Evolutionary conservation across 306 rosid genomes (phyloP).

Genomic region (Arachis stenosperma): DNA sequence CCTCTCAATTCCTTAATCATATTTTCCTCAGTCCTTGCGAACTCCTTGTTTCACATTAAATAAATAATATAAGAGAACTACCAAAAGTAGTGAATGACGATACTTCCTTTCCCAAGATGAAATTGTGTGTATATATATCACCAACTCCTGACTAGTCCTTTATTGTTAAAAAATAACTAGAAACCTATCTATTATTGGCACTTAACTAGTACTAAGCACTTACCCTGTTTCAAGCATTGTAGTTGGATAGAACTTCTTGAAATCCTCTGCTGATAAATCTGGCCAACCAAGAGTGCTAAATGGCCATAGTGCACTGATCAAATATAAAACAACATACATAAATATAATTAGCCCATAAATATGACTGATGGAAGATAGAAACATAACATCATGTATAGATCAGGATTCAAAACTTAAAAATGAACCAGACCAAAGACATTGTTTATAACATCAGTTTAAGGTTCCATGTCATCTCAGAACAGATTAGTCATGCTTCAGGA

Average conservation of each 20-base stretch:
- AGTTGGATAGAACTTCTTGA: constrained; percentile 85
- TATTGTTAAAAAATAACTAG: background rate
- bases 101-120: background rate
- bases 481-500: background rate
- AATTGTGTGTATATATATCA: background rate
- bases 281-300: constrained; percentile 99
- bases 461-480: constrained; percentile 1
- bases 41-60: background rate
- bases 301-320: constrained; percentile 92
- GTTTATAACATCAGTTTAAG: constrained; percentile 17
- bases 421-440: background rate
- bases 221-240: constrained; percentile 99
- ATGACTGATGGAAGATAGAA: constrained; percentile 6
- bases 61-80: background rate
- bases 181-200: background rate
- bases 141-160: background rate
- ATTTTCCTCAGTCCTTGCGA: background rate
- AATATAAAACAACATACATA: constrained; percentile 1
- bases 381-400: constrained; percentile 3
- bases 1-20: background rate
- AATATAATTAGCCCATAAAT: constrained; percentile 22
- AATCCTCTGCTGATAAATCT: constrained; percentile 74
- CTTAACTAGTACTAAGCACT: constrained; percentile 30
- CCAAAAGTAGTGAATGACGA: background rate
- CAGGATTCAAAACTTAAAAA: constrained; percentile 12